Evolutionary conservation across 2,329 filamentous ascomycete species (phyloP).

Genomic region (Phoma herbarum): DNA sequence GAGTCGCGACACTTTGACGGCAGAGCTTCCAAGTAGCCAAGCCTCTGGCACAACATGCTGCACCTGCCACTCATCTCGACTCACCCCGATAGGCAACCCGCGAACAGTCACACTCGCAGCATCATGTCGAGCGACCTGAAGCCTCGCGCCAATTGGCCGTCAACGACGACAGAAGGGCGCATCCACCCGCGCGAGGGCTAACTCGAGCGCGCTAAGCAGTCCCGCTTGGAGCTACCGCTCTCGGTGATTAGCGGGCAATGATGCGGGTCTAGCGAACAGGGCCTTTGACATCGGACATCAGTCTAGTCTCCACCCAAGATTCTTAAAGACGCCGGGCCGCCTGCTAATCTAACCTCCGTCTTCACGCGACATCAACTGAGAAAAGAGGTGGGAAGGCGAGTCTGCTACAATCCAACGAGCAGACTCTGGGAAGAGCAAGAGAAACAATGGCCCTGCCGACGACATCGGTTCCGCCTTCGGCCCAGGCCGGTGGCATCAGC

Average conservation of each 20-base stretch:
- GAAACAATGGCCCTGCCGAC: slow-evolving; percentile 14
- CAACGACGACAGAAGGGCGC: slow-evolving; percentile 15
- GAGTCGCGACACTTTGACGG: not conserved
- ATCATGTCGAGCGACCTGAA: slow-evolving; percentile 5
- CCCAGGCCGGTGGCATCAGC: slow-evolving; percentile 3
- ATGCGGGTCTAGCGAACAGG: not conserved
- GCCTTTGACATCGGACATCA: slow-evolving; percentile 13
- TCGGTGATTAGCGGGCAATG: slow-evolving; percentile 19
- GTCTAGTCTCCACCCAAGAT: slow-evolving; percentile 19
- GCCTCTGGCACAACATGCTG: slow-evolving; percentile 1
- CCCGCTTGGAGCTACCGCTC: slow-evolving; percentile 18
- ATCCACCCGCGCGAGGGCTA: not conserved
- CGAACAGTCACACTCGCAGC: slow-evolving; percentile 6
- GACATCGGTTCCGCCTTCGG: not conserved
- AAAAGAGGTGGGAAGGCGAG: slow-evolving; percentile 13
- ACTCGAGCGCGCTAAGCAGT: slow-evolving; percentile 8
- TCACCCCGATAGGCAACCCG: not conserved
- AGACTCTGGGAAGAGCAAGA: not conserved
- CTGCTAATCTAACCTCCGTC: not conserved
- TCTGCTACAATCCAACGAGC: not conserved
- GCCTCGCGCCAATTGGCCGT: slow-evolving; percentile 4
- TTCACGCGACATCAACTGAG: not conserved
- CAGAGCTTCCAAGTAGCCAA: not conserved
- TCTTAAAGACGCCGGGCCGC: slow-evolving; percentile 13
- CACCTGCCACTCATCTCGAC: slow-evolving; percentile 2